Base-by-base conservation (phyloP, 2,329 filamentous ascomycete genomes). In the Paramyrothecium roridum region DNA sequence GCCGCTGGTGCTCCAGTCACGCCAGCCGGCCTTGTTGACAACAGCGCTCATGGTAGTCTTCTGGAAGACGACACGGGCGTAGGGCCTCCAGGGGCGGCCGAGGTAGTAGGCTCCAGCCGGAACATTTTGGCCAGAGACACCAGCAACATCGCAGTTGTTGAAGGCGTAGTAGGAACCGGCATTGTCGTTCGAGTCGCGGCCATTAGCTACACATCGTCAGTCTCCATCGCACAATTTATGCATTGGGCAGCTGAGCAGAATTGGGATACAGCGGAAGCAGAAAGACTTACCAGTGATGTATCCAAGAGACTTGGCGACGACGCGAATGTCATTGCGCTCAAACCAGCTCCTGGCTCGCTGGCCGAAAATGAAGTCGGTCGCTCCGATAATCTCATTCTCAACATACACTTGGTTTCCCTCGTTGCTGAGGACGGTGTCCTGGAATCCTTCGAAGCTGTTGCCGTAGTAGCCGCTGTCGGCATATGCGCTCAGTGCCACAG, bases 1-100 rank as follows among this genome's bases (percentile, higher is more conserved):
- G 47, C 78, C 72, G 3, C 71, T 73, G 2, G 61, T 70, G 55
- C 76, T 77, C 85, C 85, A 88, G 26, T 73, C 64, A 2, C 62
- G 66, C 85, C 86, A 88, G 0, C 85, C 86, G 0, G 78, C 78
- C 2, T 74, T 56, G 61, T 87, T 86, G 62, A 89, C 78, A 20
- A 87, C 81, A 22, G 71, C 69, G 10, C 73, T 75, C 68, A 89
- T 71, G 33, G 65, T 65, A 0, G 80, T 81, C 52, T 75, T 63
- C 60, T 81, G 77, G 67, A 79, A 79, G 6, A 78, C 73, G 8
- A 81, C 78, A 3, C 76, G 73, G 1, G 79, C 71, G 53, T 75
- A 79, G 23, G 70, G 63, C 8, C 71, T 62, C 78, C 79, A 81
- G 0, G 79, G 79, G 3, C 79, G 72, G 4, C 79, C 79, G 1